Evolutionary conservation across 1,284 basidiomycete species (phyloP).

Genomic region (Ganoderma boninense): DNA sequence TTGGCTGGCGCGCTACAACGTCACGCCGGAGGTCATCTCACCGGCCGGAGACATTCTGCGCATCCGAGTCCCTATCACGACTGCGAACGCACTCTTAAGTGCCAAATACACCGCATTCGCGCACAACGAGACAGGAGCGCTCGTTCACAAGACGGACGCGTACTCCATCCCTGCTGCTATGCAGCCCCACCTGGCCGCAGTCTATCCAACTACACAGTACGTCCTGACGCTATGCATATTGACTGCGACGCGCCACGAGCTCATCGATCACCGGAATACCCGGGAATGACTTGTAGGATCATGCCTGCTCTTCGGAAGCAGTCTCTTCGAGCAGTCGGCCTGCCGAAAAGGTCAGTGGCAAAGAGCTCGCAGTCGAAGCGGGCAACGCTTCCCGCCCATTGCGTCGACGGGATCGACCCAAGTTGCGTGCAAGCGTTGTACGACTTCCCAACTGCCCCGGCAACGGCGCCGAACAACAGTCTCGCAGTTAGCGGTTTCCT

Average conservation of each 20-base stretch:
- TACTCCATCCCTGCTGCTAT: constrained; percentile 47
- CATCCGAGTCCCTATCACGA: constrained; percentile 44
- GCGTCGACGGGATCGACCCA: constrained; percentile 50
- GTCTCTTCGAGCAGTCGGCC: background rate
- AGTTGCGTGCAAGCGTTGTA: constrained; percentile 60
- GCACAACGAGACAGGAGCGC: constrained; percentile 41
- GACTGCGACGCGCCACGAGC: background rate
- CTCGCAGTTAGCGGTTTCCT: constrained; percentile 64
- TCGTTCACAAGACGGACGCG: constrained; percentile 42
- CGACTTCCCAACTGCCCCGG: constrained; percentile 53
- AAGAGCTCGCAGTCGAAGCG: background rate
- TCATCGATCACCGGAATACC: background rate
- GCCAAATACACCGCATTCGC: constrained; percentile 45
- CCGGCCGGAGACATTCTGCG: constrained; percentile 50
- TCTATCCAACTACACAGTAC: constrained; percentile 45
- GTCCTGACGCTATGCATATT: background rate
- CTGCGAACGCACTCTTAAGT: constrained; percentile 45
- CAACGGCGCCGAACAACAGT: constrained; percentile 50
- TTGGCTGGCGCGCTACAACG: constrained; percentile 45
- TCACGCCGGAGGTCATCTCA: constrained; percentile 38
- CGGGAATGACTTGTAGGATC: background rate
- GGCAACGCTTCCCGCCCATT: constrained; percentile 7
- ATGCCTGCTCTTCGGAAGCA: background rate
- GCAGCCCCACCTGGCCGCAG: constrained; percentile 41
- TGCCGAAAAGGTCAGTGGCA: background rate